Conservation (phyloP, 805 yeast species). For the Zygotorulaspora florentina region DNA sequence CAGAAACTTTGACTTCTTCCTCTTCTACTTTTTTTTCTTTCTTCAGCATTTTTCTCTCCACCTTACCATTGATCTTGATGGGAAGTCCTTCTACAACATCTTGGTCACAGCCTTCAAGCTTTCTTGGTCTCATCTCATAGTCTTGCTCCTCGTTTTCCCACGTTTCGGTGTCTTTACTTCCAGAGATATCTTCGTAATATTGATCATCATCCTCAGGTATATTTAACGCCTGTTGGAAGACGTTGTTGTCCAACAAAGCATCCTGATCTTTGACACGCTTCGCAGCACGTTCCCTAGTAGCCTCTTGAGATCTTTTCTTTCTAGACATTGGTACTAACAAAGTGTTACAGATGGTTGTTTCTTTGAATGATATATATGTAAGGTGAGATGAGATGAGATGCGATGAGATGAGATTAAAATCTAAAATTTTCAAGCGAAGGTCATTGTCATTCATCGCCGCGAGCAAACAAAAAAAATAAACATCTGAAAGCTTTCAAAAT, state of each 20-base stretch:
- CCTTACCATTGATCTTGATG: constrained; percentile 67
- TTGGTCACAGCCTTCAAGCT: constrained; percentile 41
- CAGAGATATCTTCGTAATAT: constrained; percentile 14
- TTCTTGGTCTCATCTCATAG: constrained; percentile 72
- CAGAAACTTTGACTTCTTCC: constrained; percentile 10
- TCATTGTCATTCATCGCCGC: constrained; percentile 1
- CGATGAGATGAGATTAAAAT: constrained; percentile 8
- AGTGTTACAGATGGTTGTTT: not conserved
- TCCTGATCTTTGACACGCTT: constrained; percentile 33
- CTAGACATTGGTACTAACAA: constrained; percentile 28
- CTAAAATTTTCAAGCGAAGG: constrained; percentile 16
- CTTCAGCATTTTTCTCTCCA: constrained; percentile 58
- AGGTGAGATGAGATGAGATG: constrained; percentile 15
- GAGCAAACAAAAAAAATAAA: not conserved
- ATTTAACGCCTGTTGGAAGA: constrained; percentile 12
- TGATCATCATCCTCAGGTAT: constrained; percentile 21
- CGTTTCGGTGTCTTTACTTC: constrained; percentile 28
- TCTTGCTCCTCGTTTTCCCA: constrained; percentile 78
- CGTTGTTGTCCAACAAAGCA: constrained; percentile 24
- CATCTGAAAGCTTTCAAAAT: not conserved
- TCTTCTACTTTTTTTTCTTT: constrained; percentile 16
- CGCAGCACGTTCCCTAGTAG: constrained; percentile 30
- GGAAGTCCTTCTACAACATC: constrained; percentile 67
- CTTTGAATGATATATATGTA: not conserved
- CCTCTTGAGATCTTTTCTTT: constrained; percentile 26